Conservation (phyloP, 805 yeast species). For the Sugiyamaella floridensis region DNA sequence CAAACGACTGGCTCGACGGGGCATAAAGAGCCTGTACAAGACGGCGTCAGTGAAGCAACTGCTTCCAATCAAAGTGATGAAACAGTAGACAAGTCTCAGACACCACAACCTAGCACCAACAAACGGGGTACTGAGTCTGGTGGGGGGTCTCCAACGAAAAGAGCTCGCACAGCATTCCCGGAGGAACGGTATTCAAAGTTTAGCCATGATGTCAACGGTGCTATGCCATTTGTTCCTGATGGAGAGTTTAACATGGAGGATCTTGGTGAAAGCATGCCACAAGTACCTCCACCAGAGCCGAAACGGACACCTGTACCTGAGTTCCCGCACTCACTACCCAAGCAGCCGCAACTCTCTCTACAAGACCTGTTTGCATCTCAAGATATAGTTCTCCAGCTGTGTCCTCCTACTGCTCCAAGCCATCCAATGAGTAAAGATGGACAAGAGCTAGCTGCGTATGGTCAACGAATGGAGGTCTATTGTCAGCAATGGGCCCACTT, state of each 20-base stretch:
- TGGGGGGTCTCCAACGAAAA: background rate
- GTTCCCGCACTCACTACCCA: background rate
- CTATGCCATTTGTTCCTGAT: constrained; percentile 25
- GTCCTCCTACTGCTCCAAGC: background rate
- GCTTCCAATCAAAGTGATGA: background rate
- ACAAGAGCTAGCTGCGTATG: background rate
- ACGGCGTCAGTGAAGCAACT: background rate
- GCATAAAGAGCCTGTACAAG: background rate
- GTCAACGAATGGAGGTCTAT: background rate
- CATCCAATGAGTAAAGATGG: background rate
- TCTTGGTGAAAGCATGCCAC: constrained; percentile 11
- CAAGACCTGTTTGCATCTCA: background rate
- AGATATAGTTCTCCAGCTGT: background rate
- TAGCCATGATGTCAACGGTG: constrained; percentile 11
- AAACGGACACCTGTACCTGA: background rate
- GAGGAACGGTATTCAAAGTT: constrained; percentile 3
- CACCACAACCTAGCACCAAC: background rate
- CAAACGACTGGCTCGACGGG: too few relatives aligned
- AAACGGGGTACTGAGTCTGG: background rate
- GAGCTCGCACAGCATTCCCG: background rate
- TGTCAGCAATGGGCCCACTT: background rate
- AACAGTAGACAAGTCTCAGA: background rate
- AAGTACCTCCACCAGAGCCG: background rate
- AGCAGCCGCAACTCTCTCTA: background rate
- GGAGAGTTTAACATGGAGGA: constrained; percentile 27